These are phyloP conservation scores for Coemansia sp. DNA, from an alignment of 192 early-diverging fungal species.

Conservation along the genomic window DNA sequence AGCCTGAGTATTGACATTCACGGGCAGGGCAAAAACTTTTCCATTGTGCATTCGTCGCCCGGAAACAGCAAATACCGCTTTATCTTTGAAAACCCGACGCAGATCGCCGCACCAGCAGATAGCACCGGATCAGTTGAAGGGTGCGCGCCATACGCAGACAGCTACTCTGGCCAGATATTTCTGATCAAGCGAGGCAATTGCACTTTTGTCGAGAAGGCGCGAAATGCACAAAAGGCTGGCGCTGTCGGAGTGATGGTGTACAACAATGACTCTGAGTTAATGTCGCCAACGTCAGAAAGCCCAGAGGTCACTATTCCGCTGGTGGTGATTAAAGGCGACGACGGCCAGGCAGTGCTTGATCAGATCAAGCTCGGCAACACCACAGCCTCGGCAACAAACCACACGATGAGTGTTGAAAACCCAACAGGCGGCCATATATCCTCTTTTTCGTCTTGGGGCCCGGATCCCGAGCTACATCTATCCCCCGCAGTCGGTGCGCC, in stretches of 20 bases:
- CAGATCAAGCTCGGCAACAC: conserved; percentile 44
- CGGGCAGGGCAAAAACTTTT: conserved; percentile 37
- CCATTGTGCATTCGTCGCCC: conserved; percentile 49
- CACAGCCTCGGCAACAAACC: conserved; percentile 53
- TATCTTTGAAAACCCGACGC: conserved; percentile 19
- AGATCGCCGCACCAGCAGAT: conserved; percentile 51
- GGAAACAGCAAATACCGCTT: conserved; percentile 53
- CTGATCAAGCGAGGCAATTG: conserved; percentile 73
- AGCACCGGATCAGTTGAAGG: conserved; percentile 57
- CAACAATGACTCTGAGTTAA: conserved; percentile 48
- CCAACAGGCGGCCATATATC: conserved; percentile 65
- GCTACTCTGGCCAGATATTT: conserved; percentile 55
- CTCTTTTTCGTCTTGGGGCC: conserved; percentile 72
- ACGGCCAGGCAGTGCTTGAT: conserved; percentile 55
- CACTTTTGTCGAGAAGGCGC: conserved; percentile 64
- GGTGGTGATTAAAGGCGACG: conserved; percentile 56
- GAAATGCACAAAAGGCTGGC: conserved; percentile 57
- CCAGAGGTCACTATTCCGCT: conserved; percentile 56
- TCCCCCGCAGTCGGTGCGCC: conserved; percentile 66
- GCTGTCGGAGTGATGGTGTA: conserved; percentile 70
- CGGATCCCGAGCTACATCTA: conserved; percentile 64
- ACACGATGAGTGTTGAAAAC: conserved; percentile 45
- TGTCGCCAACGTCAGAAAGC: conserved; percentile 45
- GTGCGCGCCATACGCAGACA: conserved; percentile 48
- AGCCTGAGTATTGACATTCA: conserved; percentile 44